Conservation (phyloP, 768 basidiomycete species). For the Boletus subcaerulescens region DNA sequence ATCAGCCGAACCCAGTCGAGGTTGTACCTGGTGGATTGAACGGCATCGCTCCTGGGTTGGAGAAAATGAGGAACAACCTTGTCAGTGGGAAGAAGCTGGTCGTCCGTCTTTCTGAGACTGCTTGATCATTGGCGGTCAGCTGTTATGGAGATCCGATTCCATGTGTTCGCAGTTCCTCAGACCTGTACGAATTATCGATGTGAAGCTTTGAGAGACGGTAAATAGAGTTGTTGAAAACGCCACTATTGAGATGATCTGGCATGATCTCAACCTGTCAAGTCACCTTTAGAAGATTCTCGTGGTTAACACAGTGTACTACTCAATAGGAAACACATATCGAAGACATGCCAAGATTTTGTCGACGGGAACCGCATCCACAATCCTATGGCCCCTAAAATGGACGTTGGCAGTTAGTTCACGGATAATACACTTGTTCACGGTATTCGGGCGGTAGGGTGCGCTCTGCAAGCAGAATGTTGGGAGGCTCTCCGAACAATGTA, state of each 20-base stretch:
- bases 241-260: too few species aligned
- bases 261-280: too few species aligned
- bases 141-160: not conserved
- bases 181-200: not conserved
- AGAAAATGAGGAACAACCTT: conserved; percentile 32
- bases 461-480: conserved; percentile 9
- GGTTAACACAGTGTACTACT: too few species aligned
- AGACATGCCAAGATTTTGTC: too few species aligned
- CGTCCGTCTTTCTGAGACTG: conserved; percentile 33
- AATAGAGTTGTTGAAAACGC: too few species aligned
- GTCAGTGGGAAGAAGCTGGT: conserved; percentile 36
- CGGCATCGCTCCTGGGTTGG: conserved; percentile 34
- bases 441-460: conserved; percentile 9
- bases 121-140: not conserved
- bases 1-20: conserved; percentile 17
- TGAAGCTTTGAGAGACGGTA: too few species aligned
- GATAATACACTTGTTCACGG: too few species aligned
- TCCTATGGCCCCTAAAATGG: too few species aligned
- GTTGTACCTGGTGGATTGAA: conserved; percentile 38
- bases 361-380: too few species aligned
- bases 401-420: too few species aligned
- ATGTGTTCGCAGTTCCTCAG: not conserved
- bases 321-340: too few species aligned
- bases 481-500: conserved; percentile 1
- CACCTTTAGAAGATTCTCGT: too few species aligned